Evolutionary conservation across 441 rosid species (phyloP), one percentile per base, ranked within the genome.

Genomic region (Pelargonium cotyledonis): DNA sequence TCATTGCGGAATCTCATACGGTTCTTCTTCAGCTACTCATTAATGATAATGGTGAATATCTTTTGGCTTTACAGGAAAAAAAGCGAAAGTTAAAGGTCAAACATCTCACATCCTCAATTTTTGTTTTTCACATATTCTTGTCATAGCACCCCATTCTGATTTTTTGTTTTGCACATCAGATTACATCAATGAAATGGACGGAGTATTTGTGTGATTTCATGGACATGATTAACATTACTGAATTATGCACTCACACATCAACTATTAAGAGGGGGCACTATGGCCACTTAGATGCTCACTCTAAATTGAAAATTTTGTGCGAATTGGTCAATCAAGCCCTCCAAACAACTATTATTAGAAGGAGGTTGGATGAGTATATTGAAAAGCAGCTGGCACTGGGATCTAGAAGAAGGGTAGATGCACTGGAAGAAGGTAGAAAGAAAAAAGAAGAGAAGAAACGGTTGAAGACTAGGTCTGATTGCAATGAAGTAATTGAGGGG

Each of bases 231-330:
- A 77, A 82, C 67, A 67, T 72, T 77, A 80, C 88, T 65, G 84
- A 85, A 73, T 72, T 88, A 71, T 72, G 80, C 78, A 58, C 78
- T 49, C 67, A 77, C 64, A 61, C 81, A 65, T 64, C 89, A 74
- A 85, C 89, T 8, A 85, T 95, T 74, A 95, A 84, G 83, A 83
- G 96, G 18, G 99, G 99, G 29, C 91, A 92, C 74, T 95, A 90
- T 79, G 92, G 97, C 73, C 93, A 84, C 74, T 65, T 95, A 73
- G 93, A 88, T 71, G 80, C 78, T 63, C 78, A 74, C 76, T 74
- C 71, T 5, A 95, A 92, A 76, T 43, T 95, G 80, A 76, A 79
- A 63, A 84, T 95, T 60, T 80, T 95, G 60, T 75, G 71, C 68
- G 88, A 84, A 78, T 76, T 95, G 79, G 87, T 92, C 72, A 81